phyloP scores from a whole-genome alignment of 2,329 filamentous ascomycete species.

The Colletotrichum sp. region DNA sequence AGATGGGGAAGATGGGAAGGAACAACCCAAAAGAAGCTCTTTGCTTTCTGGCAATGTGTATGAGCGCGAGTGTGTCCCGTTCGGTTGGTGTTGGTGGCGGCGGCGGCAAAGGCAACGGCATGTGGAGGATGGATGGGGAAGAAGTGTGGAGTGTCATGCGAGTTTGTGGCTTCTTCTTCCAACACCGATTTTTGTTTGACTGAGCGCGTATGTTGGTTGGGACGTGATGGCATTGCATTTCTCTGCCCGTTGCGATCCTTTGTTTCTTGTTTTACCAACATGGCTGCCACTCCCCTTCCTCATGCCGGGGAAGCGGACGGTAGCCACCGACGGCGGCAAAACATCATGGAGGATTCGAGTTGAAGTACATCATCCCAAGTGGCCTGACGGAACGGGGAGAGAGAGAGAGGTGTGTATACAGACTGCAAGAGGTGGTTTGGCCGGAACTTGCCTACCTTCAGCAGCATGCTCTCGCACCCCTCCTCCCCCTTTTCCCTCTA shows the following conservation, averaged over 20 bases:
- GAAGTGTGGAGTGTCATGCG: background rate
- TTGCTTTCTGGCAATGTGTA: background rate
- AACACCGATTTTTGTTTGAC: background rate
- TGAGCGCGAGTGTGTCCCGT: background rate
- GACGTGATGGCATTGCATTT: background rate
- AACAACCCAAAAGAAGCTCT: background rate
- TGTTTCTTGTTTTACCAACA: background rate
- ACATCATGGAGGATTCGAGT: background rate
- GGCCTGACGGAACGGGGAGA: background rate
- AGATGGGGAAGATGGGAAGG: background rate
- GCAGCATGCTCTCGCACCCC: background rate
- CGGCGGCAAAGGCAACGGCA: background rate
- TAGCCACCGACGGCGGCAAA: background rate
- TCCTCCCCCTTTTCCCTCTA: background rate
- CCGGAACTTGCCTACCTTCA: background rate
- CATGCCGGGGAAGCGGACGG: background rate
- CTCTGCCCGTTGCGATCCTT: background rate
- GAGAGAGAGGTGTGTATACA: background rate
- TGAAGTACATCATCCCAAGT: background rate
- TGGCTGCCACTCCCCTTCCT: background rate
- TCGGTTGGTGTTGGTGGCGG: background rate
- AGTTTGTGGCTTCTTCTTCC: background rate
- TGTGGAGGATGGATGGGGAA: background rate
- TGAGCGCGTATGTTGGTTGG: background rate
- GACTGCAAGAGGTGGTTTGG: background rate